These are phyloP conservation scores for Emiliania huxleyi DNA, from an alignment of 78 protist species.

Conservation along the genomic window DNA sequence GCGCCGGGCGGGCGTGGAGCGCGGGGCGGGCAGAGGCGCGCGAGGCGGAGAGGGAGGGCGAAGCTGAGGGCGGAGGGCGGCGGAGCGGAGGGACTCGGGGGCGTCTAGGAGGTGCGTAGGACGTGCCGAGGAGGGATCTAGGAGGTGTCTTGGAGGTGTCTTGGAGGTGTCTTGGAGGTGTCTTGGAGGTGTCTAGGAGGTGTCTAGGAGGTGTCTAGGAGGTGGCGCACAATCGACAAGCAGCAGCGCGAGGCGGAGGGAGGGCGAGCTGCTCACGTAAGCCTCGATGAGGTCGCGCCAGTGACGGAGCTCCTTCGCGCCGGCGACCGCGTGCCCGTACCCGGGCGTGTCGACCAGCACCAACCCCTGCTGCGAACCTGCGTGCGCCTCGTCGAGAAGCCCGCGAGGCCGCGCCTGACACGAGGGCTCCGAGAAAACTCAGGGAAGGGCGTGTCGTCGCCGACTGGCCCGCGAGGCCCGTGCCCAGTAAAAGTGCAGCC, in stretches of 20 bases:
- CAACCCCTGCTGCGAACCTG: background rate
- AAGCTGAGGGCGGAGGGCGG: too few species aligned
- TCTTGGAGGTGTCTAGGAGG: too few species aligned
- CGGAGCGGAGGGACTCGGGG: too few species aligned
- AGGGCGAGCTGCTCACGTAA: background rate
- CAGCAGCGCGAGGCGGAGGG: background rate
- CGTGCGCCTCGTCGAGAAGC: background rate
- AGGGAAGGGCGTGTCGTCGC: background rate
- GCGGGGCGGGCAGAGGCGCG: too few species aligned
- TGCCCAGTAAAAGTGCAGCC: background rate
- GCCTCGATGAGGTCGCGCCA: background rate
- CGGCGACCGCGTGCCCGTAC: background rate
- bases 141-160: too few species aligned
- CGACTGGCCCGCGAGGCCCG: background rate
- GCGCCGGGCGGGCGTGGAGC: too few species aligned
- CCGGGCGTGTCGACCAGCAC: slow-evolving; percentile 21
- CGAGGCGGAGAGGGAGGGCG: too few species aligned
- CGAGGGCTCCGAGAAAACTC: too few species aligned
- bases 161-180: too few species aligned
- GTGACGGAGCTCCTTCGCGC: background rate
- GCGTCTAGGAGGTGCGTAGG: too few species aligned
- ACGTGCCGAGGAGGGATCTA: too few species aligned
- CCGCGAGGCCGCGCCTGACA: background rate
- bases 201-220: too few species aligned
- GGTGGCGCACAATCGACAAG: background rate